Conservation (phyloP, 2,329 filamentous ascomycete species). For the Nigrograna mackinnonii region DNA sequence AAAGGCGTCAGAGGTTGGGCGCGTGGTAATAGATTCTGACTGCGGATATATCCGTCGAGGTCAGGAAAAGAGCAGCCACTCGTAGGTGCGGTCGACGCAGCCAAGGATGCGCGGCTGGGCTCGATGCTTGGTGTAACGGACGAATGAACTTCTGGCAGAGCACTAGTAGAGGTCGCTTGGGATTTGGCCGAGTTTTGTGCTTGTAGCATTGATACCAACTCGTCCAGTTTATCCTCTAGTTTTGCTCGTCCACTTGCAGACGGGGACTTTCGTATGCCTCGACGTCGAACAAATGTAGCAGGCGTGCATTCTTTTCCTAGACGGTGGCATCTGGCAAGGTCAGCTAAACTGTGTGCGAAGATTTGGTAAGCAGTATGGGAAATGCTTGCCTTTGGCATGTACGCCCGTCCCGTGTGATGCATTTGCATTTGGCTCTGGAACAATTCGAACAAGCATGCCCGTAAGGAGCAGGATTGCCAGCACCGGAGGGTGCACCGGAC, state of each 20-base stretch:
- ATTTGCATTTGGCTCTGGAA: conserved; percentile 27
- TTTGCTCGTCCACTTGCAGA: conserved; percentile 11
- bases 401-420: conserved; percentile 16
- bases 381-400: conserved; percentile 24
- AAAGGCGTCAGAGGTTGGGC: no score
- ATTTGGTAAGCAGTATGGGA: not conserved
- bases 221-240: conserved; percentile 36
- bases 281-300: conserved; percentile 11
- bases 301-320: conserved; percentile 21
- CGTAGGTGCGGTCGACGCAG: no score
- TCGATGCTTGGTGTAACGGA: no score
- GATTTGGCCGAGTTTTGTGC: conserved; percentile 10
- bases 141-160: no score
- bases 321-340: conserved; percentile 17
- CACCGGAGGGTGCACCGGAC: not conserved
- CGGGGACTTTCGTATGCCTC: conserved; percentile 9
- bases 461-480: conserved; percentile 19
- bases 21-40: no score
- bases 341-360: not conserved
- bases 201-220: conserved; percentile 30
- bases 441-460: conserved; percentile 29
- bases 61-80: no score
- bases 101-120: no score
- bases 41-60: no score
- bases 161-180: no score